Conservation (phyloP, 2,329 filamentous ascomycete species). For the Ambrosiella cleistominuta region DNA sequence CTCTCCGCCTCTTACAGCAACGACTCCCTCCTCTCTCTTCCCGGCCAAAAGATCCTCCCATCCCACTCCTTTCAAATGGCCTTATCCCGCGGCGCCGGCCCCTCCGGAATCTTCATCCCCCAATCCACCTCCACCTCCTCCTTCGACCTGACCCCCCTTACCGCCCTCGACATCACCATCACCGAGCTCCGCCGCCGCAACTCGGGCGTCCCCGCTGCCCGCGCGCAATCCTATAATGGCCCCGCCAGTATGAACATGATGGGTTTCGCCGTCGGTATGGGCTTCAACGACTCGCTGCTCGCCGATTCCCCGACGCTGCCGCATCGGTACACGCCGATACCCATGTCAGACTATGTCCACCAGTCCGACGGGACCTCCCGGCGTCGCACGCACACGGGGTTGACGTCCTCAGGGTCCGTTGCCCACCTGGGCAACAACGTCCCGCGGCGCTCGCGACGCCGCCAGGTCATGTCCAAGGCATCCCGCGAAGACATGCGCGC, state of each 20-base stretch:
- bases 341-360: not conserved
- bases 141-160: conserved; percentile 13
- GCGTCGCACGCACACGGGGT: conserved; percentile 6
- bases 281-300: conserved; percentile 17
- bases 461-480: conserved; percentile 11
- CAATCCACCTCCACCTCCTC: conserved; percentile 9
- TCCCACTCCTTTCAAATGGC: conserved; percentile 12
- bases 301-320: conserved; percentile 21
- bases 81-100: conserved; percentile 11
- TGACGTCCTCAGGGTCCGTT: conserved; percentile 8
- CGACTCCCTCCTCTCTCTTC: conserved; percentile 1
- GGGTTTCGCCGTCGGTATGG: conserved; percentile 14
- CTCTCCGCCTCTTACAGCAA: conserved; percentile 6
- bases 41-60: not conserved
- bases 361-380: not conserved
- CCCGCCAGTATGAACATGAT: not conserved
- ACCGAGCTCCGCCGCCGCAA: conserved; percentile 40
- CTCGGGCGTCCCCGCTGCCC: conserved; percentile 29
- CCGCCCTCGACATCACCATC: conserved; percentile 26
- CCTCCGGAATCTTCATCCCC: conserved; percentile 11
- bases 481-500: conserved; percentile 10
- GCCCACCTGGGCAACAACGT: conserved; percentile 1
- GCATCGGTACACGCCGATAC: not conserved
- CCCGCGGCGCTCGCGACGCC: not conserved
- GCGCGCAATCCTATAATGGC: conserved; percentile 19